Base-by-base conservation (phyloP, 2,329 filamentous ascomycete species). In the Fragosphaeria purpurea region DNA sequence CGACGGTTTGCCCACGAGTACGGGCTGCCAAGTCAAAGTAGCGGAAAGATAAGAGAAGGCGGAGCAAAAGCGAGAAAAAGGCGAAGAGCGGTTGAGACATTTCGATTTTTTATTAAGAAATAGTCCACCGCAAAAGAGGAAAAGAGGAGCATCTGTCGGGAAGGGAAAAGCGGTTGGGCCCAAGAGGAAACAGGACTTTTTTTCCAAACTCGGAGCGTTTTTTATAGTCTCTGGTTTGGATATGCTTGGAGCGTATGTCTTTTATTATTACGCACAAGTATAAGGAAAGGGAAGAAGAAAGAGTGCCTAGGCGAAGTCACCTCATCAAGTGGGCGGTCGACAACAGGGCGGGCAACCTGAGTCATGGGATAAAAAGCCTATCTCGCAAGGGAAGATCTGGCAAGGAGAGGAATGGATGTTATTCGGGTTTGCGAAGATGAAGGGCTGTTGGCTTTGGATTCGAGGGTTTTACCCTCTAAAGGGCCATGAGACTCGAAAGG, bases 91-190 rank as follows among this genome's bases (percentile, higher is more conserved):
- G 22, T 41, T 48, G 46, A 6, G 45, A n/a, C 41, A 37, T 44
- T 48, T 50, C 7, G 48, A 46, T 43, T 45, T 52, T 55, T 55
- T 55, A 46, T 39, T 37, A 45, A 39, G 38, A 43, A 48, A 53
- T 39, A n/a, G 30, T 34, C 43, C 41, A 44, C 30, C 45, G 33
- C n/a, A 32, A 22, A 37, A 22, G 13, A 22, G n/a, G 30, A 38
- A 37, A 41, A 39, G 39, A 22, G 11, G 30, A 11, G 11, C 7
- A 37, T 37, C 35, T 7, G 35, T 37, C 11, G 35, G 42, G 42
- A 39, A 41, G 37, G n/a, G 11, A 22, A 22, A 22, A 3, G 22
- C 22, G 22, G 22, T 22, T 22, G 22, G 22, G 22, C 2, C 22
- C 34, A n/a, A 43, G 7, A 43, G 42, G 33, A 33, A 34, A 33